Evolutionary conservation across 78 protist species (phyloP).

Genomic region (Acrasis kona): DNA sequence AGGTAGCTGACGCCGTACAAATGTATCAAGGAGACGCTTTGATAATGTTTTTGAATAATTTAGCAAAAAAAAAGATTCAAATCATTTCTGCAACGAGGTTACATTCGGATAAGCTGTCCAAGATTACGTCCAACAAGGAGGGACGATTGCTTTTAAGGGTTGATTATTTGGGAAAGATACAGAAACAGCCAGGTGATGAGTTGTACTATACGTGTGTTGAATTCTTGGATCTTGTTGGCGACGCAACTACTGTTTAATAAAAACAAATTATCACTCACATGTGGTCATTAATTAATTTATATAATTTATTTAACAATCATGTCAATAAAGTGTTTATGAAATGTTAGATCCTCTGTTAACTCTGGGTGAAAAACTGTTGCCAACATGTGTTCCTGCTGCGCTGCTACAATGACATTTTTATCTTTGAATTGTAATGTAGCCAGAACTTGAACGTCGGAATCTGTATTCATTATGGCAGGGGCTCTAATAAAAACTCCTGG

Average conservation of each 20-base stretch:
- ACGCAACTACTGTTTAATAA: too few relatives aligned
- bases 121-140: too few relatives aligned
- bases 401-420: constrained; percentile 7
- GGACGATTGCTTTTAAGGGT: neutral
- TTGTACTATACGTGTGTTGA: neutral
- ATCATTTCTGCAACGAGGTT: too few relatives aligned
- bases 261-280: too few relatives aligned
- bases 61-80: too few relatives aligned
- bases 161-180: neutral
- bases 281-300: too few relatives aligned
- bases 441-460: neutral
- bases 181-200: neutral
- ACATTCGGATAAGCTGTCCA: too few relatives aligned
- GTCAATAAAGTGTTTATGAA: constrained; percentile 8
- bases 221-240: neutral
- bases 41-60: too few relatives aligned
- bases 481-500: constrained; percentile 36
- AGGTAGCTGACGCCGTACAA: too few relatives aligned
- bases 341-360: constrained; percentile 2
- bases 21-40: too few relatives aligned
- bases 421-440: constrained; percentile 4
- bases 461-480: constrained; percentile 3
- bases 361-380: constrained; percentile 32
- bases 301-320: neutral
- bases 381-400: constrained; percentile 3